Evolutionary conservation across 306 rosid genomes (phyloP), one percentile per base, ranked within the genome.

Genomic region (Prunus dulcis): DNA sequence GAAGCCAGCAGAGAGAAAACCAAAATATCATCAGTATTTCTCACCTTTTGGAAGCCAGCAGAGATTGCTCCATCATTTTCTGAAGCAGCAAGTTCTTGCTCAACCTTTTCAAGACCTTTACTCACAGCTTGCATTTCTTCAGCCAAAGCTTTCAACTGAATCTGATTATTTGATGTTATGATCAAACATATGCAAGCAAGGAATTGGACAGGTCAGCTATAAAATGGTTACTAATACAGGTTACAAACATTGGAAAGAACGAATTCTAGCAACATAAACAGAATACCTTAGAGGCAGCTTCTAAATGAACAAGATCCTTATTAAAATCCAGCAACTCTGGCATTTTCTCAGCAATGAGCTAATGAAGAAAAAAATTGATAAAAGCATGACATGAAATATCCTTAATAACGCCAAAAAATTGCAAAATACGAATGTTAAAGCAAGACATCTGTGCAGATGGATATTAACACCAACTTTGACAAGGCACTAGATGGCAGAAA

Each of bases 61-160:
- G 97, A 95, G 83, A 95, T 79, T 66, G 78, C 86, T 67, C 98
- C 98, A 75, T 95, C 98, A 76, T 84, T 85, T 82, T 87, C 97
- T 70, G 98, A 89, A 80, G 92, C 88, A 79, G 92, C 60, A 23
- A 95, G 96, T 85, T 95, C 98, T 77, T 92, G 93, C 91, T 92
- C 98, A 81, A 95, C 97, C 80, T 95, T 95, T 82, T 95, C 98
- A 41, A 95, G 89, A 81, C 98, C 98, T 89, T 90, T 95, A 81
- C 93, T 93, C 80, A 95, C 98, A 19, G 98, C 97, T 88, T 95
- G 98, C 98, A 95, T 95, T 86, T 95, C 98, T 86, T 95, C 98
- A 79, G 98, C 98, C 86, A 95, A 88, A 76, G 89, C 95, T 87
- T 95, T 95, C 78, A 95, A 87, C 85, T 89, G 98, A 86, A 92